Percentiles rank a stretch among this genome's conserved stretches.
phyloP scores from a whole-genome alignment of 108 stramenopile genomes.

The Cyclotella sp. region DNA sequence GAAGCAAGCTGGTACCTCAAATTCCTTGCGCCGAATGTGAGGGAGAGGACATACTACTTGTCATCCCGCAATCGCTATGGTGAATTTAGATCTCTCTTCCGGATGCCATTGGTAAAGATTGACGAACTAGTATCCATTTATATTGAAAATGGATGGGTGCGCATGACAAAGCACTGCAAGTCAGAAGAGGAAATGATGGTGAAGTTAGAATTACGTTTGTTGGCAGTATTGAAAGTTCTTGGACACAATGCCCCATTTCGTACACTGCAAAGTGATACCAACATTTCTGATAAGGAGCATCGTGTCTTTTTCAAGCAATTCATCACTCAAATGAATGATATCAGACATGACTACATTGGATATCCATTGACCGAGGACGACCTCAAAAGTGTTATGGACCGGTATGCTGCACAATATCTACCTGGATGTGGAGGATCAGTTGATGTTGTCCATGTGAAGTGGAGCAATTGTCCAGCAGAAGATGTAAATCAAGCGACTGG shows the following conservation, averaged over 20 bases:
- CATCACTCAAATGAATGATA: slow-evolving; percentile 18
- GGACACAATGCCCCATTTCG: neutral
- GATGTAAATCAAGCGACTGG: slow-evolving; percentile 23
- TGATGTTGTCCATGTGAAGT: slow-evolving; percentile 50
- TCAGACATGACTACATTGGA: slow-evolving; percentile 7
- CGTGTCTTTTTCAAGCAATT: slow-evolving; percentile 9
- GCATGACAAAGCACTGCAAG: neutral
- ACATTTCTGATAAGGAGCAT: neutral
- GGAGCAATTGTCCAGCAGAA: slow-evolving; percentile 43
- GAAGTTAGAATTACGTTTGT: slow-evolving; percentile 5
- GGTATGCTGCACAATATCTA: slow-evolving; percentile 15
- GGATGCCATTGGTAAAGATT: slow-evolving; percentile 11
- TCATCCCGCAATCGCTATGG: slow-evolving; percentile 13
- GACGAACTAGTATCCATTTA: neutral
- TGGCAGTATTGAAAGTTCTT: slow-evolving; percentile 7
- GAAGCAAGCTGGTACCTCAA: too few species aligned
- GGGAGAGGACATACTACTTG: neutral
- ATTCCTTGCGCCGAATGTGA: too few species aligned
- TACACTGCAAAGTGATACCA: neutral
- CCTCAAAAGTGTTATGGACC: neutral
- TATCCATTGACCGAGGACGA: slow-evolving; percentile 5
- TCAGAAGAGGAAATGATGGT: neutral
- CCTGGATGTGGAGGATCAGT: slow-evolving; percentile 49
- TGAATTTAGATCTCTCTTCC: slow-evolving; percentile 14
- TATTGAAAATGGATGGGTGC: slow-evolving; percentile 8